A percentile compares a stretch with the other conserved stretches of the same genome.
Conservation (phyloP, 1,284 basidiomycete genomes). For the Rhodotorula mucilaginosa region DNA sequence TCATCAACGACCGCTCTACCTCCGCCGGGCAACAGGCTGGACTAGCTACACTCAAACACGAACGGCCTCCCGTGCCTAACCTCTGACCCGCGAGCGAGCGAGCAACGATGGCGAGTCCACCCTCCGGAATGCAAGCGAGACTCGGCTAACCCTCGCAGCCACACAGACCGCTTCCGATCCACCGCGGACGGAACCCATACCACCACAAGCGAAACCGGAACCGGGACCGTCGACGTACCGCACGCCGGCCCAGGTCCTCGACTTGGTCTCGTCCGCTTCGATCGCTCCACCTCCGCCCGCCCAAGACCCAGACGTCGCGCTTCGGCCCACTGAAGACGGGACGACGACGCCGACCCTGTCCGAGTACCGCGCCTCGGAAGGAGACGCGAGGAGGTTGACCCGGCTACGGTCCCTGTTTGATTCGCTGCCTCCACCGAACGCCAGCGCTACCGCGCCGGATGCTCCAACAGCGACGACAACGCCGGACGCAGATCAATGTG, state of each 20-base stretch:
- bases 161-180: too few relatives aligned
- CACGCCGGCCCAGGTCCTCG: conserved; percentile 11
- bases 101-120: too few relatives aligned
- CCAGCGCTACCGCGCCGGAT: neutral
- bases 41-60: too few relatives aligned
- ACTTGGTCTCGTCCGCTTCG: neutral
- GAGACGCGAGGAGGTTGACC: conserved; percentile 45
- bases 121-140: too few relatives aligned
- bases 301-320: conserved; percentile 26
- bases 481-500: neutral
- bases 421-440: conserved; percentile 43
- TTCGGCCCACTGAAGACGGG: neutral
- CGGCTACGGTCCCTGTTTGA: conserved; percentile 50
- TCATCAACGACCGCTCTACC: too few relatives aligned
- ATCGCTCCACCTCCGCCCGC: neutral
- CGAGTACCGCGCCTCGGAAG: conserved; percentile 49
- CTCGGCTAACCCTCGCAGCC: too few relatives aligned
- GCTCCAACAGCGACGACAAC: neutral
- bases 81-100: too few relatives aligned
- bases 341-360: conserved; percentile 31
- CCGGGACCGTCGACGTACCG: conserved; percentile 8
- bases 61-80: too few relatives aligned
- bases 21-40: too few relatives aligned
- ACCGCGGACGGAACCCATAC: too few relatives aligned
- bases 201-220: neutral